These are phyloP conservation scores for Aspergillus wentii DNA, from an alignment of 495 filamentous ascomycete species.

Conservation along the genomic window DNA sequence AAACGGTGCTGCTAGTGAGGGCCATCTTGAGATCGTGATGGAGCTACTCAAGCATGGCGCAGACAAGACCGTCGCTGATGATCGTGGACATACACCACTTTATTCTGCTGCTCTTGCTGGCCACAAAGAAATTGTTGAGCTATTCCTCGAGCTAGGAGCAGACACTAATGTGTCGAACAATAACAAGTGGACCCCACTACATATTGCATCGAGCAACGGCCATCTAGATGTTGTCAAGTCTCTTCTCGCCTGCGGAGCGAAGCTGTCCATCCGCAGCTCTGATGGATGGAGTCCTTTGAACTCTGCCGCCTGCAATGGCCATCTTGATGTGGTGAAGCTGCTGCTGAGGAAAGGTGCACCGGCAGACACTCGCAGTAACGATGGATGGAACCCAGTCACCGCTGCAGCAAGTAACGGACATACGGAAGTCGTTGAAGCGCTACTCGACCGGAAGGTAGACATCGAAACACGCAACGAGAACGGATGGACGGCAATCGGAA, in stretches of 20 bases:
- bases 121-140: conserved; percentile 7
- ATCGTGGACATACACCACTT: conserved; percentile 6
- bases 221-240: conserved; percentile 1
- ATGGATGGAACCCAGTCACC: background rate
- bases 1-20: conserved; percentile 3
- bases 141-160: conserved; percentile 4
- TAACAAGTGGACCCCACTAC: conserved; percentile 9
- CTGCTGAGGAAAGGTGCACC: conserved; percentile 3
- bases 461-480: conserved; percentile 1
- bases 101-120: conserved; percentile 9
- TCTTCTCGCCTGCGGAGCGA: conserved; percentile 5
- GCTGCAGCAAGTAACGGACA: conserved; percentile 5
- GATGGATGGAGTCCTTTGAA: conserved; percentile 6
- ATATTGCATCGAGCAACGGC: conserved; percentile 9
- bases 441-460: conserved; percentile 4
- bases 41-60: conserved; percentile 5
- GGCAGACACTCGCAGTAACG: too few relatives aligned
- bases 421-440: conserved; percentile 6
- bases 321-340: conserved; percentile 7
- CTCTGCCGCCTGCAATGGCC: conserved; percentile 13
- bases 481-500: background rate
- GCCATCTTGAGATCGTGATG: background rate
- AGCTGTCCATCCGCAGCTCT: background rate
- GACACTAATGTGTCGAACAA: conserved; percentile 4
- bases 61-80: background rate